Evolutionary conservation across 441 rosid genomes (phyloP).

Genomic region (Populus hybrid): DNA sequence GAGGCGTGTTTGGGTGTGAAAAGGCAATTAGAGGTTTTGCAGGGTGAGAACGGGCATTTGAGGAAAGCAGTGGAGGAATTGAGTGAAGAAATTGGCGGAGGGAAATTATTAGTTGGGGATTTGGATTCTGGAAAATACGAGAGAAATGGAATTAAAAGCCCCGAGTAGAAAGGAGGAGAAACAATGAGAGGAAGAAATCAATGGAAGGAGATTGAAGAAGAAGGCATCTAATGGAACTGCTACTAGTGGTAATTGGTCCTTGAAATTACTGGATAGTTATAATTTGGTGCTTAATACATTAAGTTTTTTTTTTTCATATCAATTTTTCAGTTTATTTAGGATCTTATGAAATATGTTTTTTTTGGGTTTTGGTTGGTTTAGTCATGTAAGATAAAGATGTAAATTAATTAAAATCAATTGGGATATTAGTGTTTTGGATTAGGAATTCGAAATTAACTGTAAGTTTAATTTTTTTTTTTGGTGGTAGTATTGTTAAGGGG

Average conservation of each 20-base stretch:
- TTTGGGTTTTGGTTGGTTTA: not conserved
- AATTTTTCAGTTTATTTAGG: not conserved
- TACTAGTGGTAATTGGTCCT: constrained; percentile 20
- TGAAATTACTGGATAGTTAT: not conserved
- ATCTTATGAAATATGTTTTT: no score
- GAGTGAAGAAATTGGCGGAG: constrained; percentile 42
- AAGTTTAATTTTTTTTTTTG: no score
- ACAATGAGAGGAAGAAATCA: constrained; percentile 40
- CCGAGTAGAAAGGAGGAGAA: constrained; percentile 21
- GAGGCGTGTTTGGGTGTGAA: constrained; percentile 48
- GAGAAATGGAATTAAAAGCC: constrained; percentile 30
- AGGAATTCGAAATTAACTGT: not conserved
- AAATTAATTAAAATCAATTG: not conserved
- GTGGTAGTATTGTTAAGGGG: no score
- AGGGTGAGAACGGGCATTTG: constrained; percentile 53
- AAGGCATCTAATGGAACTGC: constrained; percentile 49
- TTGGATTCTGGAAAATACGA: constrained; percentile 37
- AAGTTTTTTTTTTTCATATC: not conserved
- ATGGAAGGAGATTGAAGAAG: constrained; percentile 42
- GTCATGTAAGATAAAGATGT: not conserved
- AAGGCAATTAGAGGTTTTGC: constrained; percentile 57
- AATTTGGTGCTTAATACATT: not conserved
- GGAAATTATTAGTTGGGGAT: constrained; percentile 22
- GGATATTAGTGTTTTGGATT: not conserved
- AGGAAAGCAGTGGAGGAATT: constrained; percentile 71